These are phyloP conservation scores for Populus euphratica DNA, from an alignment of 345 rosid genomes.

Conservation along the genomic window DNA sequence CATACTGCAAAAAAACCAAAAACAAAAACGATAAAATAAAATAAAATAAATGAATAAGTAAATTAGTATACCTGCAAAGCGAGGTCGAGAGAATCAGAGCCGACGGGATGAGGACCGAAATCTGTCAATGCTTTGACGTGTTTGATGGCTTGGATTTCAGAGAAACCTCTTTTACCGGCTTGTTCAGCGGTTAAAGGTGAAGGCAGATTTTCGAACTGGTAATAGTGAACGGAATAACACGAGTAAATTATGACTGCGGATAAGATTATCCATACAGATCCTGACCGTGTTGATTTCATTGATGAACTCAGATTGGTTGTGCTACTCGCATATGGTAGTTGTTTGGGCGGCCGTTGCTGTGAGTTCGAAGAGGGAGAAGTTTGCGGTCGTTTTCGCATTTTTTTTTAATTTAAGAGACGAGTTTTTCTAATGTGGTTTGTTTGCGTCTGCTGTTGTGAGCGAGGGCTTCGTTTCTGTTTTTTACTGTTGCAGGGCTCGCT, in stretches of 20 bases:
- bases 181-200: slow-evolving; percentile 59
- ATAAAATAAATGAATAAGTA: too few relatives aligned
- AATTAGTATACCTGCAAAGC: slow-evolving; percentile 56
- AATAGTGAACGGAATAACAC: slow-evolving; percentile 58
- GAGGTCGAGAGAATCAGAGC: slow-evolving; percentile 69
- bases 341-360: neutral
- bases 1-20: slow-evolving; percentile 50
- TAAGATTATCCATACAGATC: neutral
- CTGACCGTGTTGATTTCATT: too few relatives aligned
- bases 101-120: slow-evolving; percentile 82
- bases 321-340: neutral
- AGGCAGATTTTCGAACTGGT: slow-evolving; percentile 67
- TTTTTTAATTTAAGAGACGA: neutral
- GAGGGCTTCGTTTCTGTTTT: too few relatives aligned
- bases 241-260: slow-evolving; percentile 37
- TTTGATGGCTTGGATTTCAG: slow-evolving; percentile 71
- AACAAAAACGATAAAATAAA: neutral
- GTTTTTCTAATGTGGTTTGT: too few relatives aligned
- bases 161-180: slow-evolving; percentile 93
- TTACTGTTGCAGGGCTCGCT: too few relatives aligned
- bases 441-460: too few relatives aligned
- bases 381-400: slow-evolving; percentile 11
- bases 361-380: slow-evolving; percentile 9
- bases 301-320: neutral
- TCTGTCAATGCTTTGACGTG: slow-evolving; percentile 76